Conservation (phyloP, 352 stramenopile species). For the Phytophthora pisi region DNA sequence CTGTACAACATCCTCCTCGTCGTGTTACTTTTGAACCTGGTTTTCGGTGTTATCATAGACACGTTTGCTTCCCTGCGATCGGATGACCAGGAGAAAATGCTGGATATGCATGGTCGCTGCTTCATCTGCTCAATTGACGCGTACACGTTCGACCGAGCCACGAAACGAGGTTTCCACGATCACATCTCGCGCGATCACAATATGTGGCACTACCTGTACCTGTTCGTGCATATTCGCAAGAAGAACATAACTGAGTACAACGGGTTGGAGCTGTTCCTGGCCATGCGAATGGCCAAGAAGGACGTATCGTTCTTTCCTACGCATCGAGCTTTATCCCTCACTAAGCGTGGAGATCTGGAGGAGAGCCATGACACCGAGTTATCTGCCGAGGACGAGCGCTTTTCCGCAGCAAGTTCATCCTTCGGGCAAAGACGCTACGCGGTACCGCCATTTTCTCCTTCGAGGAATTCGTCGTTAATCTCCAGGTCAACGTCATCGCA, state of each 20-base stretch:
- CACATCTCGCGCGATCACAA: slow-evolving; percentile 82
- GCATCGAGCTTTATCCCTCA: slow-evolving; percentile 62
- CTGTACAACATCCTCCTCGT: slow-evolving; percentile 76
- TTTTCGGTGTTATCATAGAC: slow-evolving; percentile 85
- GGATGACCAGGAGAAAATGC: slow-evolving; percentile 64
- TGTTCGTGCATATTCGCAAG: slow-evolving; percentile 84
- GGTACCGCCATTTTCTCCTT: slow-evolving; percentile 20
- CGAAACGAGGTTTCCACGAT: slow-evolving; percentile 72
- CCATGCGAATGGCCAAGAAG: slow-evolving; percentile 75
- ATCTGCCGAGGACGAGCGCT: slow-evolving; percentile 20
- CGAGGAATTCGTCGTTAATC: slow-evolving; percentile 15
- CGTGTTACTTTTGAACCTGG: slow-evolving; percentile 76
- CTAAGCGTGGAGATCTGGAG: slow-evolving; percentile 30
- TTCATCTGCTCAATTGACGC: slow-evolving; percentile 86
- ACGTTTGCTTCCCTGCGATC: slow-evolving; percentile 77
- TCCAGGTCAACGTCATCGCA: slow-evolving; percentile 17
- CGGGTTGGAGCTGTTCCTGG: slow-evolving; percentile 80
- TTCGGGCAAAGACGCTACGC: slow-evolving; percentile 18
- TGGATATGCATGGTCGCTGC: slow-evolving; percentile 73
- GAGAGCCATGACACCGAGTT: slow-evolving; percentile 10
- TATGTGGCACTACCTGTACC: slow-evolving; percentile 83
- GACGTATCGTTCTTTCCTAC: slow-evolving; percentile 82
- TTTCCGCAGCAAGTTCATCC: slow-evolving; percentile 19
- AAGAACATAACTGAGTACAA: slow-evolving; percentile 83
- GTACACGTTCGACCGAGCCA: slow-evolving; percentile 75